Percentiles rank a stretch among this genome's conserved stretches.
Evolutionary conservation across 768 basidiomycete genomes (phyloP).

Genomic region (Tylopilus rubrobrunneus): DNA sequence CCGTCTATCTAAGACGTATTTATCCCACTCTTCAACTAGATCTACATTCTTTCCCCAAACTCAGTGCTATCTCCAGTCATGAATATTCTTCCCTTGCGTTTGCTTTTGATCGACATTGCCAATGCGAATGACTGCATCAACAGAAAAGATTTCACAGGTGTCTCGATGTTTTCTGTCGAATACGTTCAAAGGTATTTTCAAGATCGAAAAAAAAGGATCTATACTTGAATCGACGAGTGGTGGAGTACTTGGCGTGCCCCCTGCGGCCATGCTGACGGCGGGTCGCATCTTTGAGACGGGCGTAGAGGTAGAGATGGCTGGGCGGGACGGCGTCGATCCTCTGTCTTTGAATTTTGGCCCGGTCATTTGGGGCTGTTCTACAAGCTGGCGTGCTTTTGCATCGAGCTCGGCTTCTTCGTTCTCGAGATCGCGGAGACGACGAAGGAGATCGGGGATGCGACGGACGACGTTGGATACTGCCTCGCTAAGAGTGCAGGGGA

Average conservation of each 20-base stretch:
- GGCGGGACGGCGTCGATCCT: not conserved
- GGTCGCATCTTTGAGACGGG: not conserved
- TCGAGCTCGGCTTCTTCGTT: constrained; percentile 20
- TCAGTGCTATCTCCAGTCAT: constrained; percentile 10
- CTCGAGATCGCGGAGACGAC: constrained; percentile 19
- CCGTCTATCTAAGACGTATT: no score
- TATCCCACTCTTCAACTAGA: not conserved
- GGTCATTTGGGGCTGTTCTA: no score
- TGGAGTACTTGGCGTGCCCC: not conserved
- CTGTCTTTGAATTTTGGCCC: not conserved
- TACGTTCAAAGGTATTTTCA: not conserved
- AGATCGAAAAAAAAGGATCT: not conserved
- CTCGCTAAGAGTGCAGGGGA: constrained; percentile 7
- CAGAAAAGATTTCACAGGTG: constrained; percentile 18
- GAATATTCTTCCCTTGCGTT: constrained; percentile 23
- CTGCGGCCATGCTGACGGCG: not conserved
- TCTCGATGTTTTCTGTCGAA: constrained; percentile 15
- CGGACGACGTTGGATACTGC: constrained; percentile 9
- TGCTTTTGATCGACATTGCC: constrained; percentile 22
- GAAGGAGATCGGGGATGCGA: constrained; percentile 18
- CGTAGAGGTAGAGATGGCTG: not conserved
- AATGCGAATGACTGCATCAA: constrained; percentile 17
- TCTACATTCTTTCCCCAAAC: constrained; percentile 11
- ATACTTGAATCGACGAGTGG: constrained; percentile 10
- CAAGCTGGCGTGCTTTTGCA: constrained; percentile 10